Conservation (phyloP, 257 asterid genomes). For the Salvia miltiorrhiza region DNA sequence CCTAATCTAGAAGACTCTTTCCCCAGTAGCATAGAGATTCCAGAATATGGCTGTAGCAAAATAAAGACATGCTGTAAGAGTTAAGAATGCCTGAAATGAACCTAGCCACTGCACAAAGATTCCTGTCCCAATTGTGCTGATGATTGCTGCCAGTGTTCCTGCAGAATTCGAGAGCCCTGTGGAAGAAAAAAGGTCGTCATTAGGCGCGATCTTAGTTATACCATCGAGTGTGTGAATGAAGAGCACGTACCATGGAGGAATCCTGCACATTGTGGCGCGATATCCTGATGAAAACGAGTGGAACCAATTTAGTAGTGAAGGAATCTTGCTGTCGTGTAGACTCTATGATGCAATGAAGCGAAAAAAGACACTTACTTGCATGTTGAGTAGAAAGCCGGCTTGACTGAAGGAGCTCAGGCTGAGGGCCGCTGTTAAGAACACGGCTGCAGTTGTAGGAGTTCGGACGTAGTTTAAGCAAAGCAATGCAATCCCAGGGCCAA, state of each 20-base stretch:
- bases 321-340: not conserved
- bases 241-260: conserved; percentile 65
- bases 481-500: conserved; percentile 88
- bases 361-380: conserved; percentile 63
- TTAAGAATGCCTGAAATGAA: conserved; percentile 84
- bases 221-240: not conserved
- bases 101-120: conserved; percentile 89
- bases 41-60: conserved; percentile 72
- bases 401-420: conserved; percentile 93
- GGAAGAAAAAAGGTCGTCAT: not conserved
- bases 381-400: conserved; percentile 91
- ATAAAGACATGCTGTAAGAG: conserved; percentile 88
- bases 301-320: not conserved
- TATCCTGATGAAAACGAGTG: conserved; percentile 55
- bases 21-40: conserved; percentile 88
- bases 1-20: conserved; percentile 62
- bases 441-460: conserved; percentile 65
- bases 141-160: conserved; percentile 88
- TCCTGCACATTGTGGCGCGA: conserved; percentile 91
- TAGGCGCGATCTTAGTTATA: not conserved
- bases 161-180: conserved; percentile 92
- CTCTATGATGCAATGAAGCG: not conserved
- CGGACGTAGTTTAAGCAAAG: conserved; percentile 73
- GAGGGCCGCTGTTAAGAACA: conserved; percentile 58
- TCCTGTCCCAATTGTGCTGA: conserved; percentile 91